A percentile compares a stretch with the other conserved stretches of the same genome.
phyloP scores from a whole-genome alignment of 495 filamentous ascomycete genomes.

The Penicillium paradoxum region DNA sequence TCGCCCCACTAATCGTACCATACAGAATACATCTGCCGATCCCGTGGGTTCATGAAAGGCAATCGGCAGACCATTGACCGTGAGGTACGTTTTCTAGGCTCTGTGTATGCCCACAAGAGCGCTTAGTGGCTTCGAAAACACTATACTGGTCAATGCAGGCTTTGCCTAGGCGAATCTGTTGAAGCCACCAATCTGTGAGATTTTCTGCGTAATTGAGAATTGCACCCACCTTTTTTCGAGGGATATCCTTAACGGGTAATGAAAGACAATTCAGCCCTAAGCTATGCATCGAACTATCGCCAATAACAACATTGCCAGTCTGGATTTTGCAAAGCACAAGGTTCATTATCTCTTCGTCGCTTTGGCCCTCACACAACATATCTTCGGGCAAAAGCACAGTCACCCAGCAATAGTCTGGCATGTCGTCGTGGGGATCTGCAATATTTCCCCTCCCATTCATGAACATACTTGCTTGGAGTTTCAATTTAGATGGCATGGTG shows the following conservation, averaged over 20 bases:
- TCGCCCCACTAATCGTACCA: not conserved
- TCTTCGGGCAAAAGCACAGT: not conserved
- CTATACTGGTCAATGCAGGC: not conserved
- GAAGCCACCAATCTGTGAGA: not conserved
- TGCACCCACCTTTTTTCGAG: no score
- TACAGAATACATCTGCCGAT: not conserved
- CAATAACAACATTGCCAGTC: not conserved
- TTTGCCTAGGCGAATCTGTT: not conserved
- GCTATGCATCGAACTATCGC: not conserved
- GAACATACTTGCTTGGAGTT: not conserved
- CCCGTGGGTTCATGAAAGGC: not conserved
- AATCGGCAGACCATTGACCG: not conserved
- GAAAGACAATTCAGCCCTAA: not conserved
- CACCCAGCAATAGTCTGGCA: not conserved
- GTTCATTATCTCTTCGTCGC: not conserved
- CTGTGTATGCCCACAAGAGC: not conserved
- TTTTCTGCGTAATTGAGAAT: not conserved
- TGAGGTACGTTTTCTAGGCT: not conserved
- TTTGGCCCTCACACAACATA: not conserved
- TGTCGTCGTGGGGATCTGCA: not conserved
- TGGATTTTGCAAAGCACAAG: not conserved
- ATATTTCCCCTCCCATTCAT: not conserved
- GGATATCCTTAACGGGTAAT: not conserved
- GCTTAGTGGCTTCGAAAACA: not conserved
- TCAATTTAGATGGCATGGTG: not conserved